Evolutionary conservation across 192 early-diverging fungal species (phyloP).

Genomic region (Gigaspora rosea): DNA sequence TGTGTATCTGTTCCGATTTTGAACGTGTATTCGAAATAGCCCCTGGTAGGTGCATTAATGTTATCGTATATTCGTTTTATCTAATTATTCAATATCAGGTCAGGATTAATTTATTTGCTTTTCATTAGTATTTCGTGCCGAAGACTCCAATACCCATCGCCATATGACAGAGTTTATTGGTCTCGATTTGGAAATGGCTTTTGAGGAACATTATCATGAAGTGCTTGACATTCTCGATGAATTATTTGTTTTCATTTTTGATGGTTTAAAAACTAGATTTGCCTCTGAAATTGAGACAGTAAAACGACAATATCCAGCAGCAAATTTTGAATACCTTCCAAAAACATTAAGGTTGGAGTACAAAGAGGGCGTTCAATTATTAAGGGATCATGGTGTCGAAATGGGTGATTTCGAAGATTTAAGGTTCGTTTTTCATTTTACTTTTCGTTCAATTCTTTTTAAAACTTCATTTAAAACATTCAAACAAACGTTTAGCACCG

Average conservation of each 20-base stretch:
- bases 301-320: constrained; percentile 87
- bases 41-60: constrained; percentile 38
- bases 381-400: constrained; percentile 85
- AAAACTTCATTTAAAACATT: background rate
- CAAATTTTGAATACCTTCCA: constrained; percentile 83
- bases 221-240: constrained; percentile 91
- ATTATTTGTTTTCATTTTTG: constrained; percentile 90
- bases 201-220: constrained; percentile 99
- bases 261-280: constrained; percentile 81
- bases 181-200: constrained; percentile 98
- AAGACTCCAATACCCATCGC: constrained; percentile 95
- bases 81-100: too few relatives aligned
- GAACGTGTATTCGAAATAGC: constrained; percentile 98
- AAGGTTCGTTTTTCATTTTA: constrained; percentile 42
- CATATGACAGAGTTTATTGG: constrained; percentile 99
- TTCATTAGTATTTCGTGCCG: constrained; percentile 91
- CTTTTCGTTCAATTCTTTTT: constrained; percentile 4
- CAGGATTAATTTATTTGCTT: background rate
- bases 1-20: constrained; percentile 96
- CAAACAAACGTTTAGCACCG: constrained; percentile 57
- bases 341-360: constrained; percentile 85
- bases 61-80: background rate
- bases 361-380: constrained; percentile 85
- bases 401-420: constrained; percentile 94
- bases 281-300: constrained; percentile 84